Conservation (phyloP, 257 asterid species). For the Sherardia arvensis region DNA sequence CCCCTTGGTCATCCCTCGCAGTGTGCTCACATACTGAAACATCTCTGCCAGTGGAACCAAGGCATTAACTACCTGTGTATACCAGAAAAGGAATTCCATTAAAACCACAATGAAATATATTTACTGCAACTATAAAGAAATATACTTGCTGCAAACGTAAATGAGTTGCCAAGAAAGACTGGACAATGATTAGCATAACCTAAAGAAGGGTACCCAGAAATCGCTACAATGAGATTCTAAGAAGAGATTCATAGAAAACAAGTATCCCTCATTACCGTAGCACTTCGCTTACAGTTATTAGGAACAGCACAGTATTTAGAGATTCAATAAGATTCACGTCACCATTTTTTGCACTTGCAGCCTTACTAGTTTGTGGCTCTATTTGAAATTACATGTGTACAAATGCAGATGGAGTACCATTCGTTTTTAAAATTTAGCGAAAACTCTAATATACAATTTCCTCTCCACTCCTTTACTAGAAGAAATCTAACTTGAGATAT, state of each 20-base stretch:
- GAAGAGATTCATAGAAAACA: not conserved
- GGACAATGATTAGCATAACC: not conserved
- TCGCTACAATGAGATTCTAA: not conserved
- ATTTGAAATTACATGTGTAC: not conserved
- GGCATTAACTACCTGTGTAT: constrained; percentile 76
- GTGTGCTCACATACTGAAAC: constrained; percentile 92
- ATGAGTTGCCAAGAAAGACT: not conserved
- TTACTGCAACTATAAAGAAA: not conserved
- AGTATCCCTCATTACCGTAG: not conserved
- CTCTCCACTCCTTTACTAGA: not conserved
- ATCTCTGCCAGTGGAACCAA: constrained; percentile 92
- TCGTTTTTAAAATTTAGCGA: no score
- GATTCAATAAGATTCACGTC: not conserved
- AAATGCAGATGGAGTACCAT: no score
- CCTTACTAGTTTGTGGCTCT: not conserved
- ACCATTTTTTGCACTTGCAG: no score
- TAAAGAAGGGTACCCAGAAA: not conserved
- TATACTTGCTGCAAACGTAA: not conserved
- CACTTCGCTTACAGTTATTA: not conserved
- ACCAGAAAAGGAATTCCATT: not conserved
- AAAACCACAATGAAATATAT: not conserved
- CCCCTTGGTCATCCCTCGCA: constrained; percentile 92
- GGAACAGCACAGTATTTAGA: not conserved
- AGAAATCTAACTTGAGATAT: not conserved
- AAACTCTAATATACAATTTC: not conserved